A percentile compares a stretch with the other conserved stretches of the same genome.
These are phyloP conservation scores for Saccharomycodes ludwigii DNA, from an alignment of 805 yeast species.

Conservation along the genomic window DNA sequence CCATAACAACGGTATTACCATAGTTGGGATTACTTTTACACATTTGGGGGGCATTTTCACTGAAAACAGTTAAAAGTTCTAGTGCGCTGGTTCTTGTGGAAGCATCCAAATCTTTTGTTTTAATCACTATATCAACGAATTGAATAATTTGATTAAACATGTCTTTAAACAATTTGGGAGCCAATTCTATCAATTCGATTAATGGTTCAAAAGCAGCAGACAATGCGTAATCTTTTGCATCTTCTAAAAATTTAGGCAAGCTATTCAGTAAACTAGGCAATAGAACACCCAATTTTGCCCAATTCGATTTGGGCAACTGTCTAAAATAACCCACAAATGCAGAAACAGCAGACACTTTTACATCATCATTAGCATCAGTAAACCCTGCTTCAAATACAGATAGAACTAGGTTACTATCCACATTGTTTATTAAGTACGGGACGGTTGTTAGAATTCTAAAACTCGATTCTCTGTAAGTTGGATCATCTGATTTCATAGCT, in stretches of 20 bases:
- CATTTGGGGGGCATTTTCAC: conserved; percentile 92
- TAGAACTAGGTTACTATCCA: conserved; percentile 40
- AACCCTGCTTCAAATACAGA: conserved; percentile 75
- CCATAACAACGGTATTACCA: conserved; percentile 56
- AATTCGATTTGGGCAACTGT: conserved; percentile 61
- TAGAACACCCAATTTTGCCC: conserved; percentile 67
- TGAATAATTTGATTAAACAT: conserved; percentile 84
- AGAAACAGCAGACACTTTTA: conserved; percentile 80
- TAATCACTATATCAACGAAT: conserved; percentile 74
- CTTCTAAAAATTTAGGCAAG: conserved; percentile 69
- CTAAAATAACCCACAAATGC: conserved; percentile 89
- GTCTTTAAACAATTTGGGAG: conserved; percentile 87
- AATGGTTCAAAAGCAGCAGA: conserved; percentile 81
- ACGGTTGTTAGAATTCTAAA: conserved; percentile 79
- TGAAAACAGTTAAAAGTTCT: conserved; percentile 79
- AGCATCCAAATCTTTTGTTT: conserved; percentile 69
- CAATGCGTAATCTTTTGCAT: conserved; percentile 69
- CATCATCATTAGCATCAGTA: conserved; percentile 66
- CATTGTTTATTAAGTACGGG: conserved; percentile 62
- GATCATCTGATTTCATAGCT: conserved; percentile 42
- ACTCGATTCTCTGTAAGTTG: conserved; percentile 75
- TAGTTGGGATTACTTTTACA: conserved; percentile 70
- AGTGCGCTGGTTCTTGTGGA: conserved; percentile 74
- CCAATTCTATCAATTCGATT: conserved; percentile 82
- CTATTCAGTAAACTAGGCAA: conserved; percentile 79